Percentiles rank a stretch among this genome's conserved stretches.
phyloP scores from a whole-genome alignment of 1,139 yeast genomes.

The Sugiyamaella sp. region DNA sequence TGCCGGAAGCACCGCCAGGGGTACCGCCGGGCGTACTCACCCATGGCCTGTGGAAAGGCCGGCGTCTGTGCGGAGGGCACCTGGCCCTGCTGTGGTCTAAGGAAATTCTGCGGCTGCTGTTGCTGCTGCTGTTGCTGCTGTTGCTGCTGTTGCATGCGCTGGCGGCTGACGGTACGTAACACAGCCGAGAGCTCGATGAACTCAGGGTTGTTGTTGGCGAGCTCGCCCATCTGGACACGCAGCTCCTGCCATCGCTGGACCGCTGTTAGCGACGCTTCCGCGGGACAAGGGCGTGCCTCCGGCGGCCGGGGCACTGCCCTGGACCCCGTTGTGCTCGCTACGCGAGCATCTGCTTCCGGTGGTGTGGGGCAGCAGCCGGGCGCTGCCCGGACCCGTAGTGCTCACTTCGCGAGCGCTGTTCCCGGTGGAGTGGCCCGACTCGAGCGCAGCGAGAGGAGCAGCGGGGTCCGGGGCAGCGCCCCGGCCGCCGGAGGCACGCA shows the following conservation, averaged over 20 bases:
- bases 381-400: too few species aligned
- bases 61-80: conserved; percentile 5
- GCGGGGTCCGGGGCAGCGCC: background rate
- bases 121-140: conserved; percentile 15
- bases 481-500: background rate
- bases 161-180: conserved; percentile 38
- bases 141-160: conserved; percentile 41
- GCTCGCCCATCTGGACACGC: conserved; percentile 40
- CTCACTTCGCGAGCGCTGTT: too few species aligned
- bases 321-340: too few species aligned
- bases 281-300: background rate
- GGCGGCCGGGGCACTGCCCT: background rate
- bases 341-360: too few species aligned
- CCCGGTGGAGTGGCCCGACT: too few species aligned
- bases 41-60: conserved; percentile 21
- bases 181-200: conserved; percentile 39
- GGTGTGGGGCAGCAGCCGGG: too few species aligned
- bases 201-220: conserved; percentile 44
- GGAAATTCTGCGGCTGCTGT: conserved; percentile 19
- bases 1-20: conserved; percentile 16
- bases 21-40: background rate
- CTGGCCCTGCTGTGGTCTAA: conserved; percentile 17
- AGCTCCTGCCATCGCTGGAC: conserved; percentile 47
- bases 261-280: background rate
- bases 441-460: background rate